These are phyloP conservation scores for Silene latifolia DNA, from an alignment of 148 eudicot species.

Conservation along the genomic window DNA sequence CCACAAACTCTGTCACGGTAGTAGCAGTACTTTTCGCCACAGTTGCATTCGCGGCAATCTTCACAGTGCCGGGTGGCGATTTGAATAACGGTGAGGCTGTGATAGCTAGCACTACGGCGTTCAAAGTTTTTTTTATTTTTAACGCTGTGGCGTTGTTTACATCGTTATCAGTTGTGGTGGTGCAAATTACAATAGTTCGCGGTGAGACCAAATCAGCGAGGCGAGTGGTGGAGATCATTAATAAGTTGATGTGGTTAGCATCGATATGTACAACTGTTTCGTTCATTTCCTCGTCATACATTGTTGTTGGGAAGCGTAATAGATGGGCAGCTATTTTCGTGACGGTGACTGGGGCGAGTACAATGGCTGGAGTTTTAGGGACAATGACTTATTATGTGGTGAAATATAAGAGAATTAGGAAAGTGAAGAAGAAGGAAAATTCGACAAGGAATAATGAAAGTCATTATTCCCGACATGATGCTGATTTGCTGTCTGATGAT, in stretches of 20 bases:
- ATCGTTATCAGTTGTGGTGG: constrained; percentile 67
- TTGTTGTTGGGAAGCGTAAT: constrained; percentile 50
- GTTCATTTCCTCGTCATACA: constrained; percentile 57
- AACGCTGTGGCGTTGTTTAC: constrained; percentile 66
- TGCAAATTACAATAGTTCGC: constrained; percentile 64
- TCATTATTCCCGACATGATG: constrained; percentile 21
- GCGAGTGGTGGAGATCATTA: constrained; percentile 61
- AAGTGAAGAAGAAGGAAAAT: constrained; percentile 49
- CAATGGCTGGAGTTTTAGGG: constrained; percentile 54
- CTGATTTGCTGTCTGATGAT: constrained; percentile 43
- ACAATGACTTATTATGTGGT: constrained; percentile 70
- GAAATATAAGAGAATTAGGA: constrained; percentile 49
- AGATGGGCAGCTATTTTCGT: constrained; percentile 57
- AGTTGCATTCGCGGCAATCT: constrained; percentile 63
- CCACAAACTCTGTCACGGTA: constrained; percentile 63
- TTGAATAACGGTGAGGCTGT: constrained; percentile 51
- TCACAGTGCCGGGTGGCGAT: constrained; percentile 65
- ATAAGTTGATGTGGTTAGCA: constrained; percentile 82
- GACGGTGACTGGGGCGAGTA: constrained; percentile 38
- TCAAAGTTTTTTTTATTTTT: constrained; percentile 56
- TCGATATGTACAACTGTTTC: constrained; percentile 65
- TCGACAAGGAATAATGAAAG: constrained; percentile 25
- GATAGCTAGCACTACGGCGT: constrained; percentile 29
- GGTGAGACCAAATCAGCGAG: constrained; percentile 68
- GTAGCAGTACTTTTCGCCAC: constrained; percentile 75